Conservation (phyloP, 1,284 basidiomycete genomes). For the Naganishia liquefaciens region DNA sequence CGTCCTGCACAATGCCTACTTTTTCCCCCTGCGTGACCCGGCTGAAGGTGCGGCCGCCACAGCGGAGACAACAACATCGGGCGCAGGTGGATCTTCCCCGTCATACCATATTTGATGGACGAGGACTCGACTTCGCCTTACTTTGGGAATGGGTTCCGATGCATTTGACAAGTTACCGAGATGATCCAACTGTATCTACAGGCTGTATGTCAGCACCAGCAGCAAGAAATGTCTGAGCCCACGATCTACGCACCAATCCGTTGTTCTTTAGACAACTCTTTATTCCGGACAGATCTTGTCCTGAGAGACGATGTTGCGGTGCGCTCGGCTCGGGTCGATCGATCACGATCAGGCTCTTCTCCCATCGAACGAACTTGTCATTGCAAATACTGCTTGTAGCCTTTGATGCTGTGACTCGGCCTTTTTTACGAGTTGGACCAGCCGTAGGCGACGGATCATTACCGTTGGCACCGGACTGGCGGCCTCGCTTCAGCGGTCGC, state of each 20-base stretch:
- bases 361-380: constrained; percentile 73
- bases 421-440: constrained; percentile 23
- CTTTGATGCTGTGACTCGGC: constrained; percentile 13
- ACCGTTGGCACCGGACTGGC: constrained; percentile 52
- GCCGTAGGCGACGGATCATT: constrained; percentile 46
- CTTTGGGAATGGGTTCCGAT: constrained; percentile 63
- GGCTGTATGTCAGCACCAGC: not conserved
- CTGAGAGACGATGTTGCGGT: constrained; percentile 20
- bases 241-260: not conserved
- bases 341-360: constrained; percentile 61
- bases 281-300: constrained; percentile 7
- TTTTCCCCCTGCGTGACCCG: constrained; percentile 15
- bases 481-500: constrained; percentile 41
- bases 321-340: constrained; percentile 39
- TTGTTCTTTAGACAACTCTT: constrained; percentile 66
- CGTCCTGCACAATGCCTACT: not conserved
- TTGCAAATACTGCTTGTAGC: constrained; percentile 46
- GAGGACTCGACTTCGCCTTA: constrained; percentile 67
- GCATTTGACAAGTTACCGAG: constrained; percentile 70
- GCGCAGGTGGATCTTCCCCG: constrained; percentile 59
- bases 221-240: constrained; percentile 6
- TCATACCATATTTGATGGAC: constrained; percentile 83
- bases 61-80: constrained; percentile 9
- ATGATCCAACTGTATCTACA: constrained; percentile 68
- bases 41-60: not conserved